These are phyloP conservation scores for Chlorella ohadii DNA, from an alignment of 139 green algal species.

Conservation along the genomic window DNA sequence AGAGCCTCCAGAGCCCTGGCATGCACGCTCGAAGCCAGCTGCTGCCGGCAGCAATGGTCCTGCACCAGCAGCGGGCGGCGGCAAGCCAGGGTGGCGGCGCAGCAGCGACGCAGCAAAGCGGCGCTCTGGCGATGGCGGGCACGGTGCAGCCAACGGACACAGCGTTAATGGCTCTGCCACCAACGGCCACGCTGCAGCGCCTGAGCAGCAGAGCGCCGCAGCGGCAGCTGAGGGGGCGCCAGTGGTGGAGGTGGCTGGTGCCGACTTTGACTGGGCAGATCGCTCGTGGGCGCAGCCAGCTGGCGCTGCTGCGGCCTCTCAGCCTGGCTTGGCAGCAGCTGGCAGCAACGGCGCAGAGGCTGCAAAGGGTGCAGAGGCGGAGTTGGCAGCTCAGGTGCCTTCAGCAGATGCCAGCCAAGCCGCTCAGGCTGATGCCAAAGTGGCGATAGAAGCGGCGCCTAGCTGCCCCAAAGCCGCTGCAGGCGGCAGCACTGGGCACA, in stretches of 20 bases:
- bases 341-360: not conserved
- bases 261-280: conserved; percentile 71
- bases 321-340: too few species aligned
- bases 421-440: not conserved
- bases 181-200: not conserved
- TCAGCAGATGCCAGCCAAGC: not conserved
- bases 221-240: not conserved
- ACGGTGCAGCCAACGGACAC: not conserved
- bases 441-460: not conserved
- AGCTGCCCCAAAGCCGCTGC: not conserved
- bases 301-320: not conserved
- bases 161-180: not conserved
- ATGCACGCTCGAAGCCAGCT: not conserved
- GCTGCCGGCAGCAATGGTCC: too few species aligned
- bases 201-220: not conserved
- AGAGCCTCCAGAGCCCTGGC: conserved; percentile 66
- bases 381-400: too few species aligned
- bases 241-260: conserved; percentile 54
- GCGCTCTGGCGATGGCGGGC: not conserved
- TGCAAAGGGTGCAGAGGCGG: not conserved
- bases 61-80: too few species aligned
- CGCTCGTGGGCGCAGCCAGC: conserved; percentile 31
- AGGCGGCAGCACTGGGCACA: not conserved
- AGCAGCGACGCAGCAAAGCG: not conserved
- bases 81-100: not conserved